These are phyloP conservation scores for Zygoascus meyerae DNA, from an alignment of 1,139 yeast species.

Conservation along the genomic window DNA sequence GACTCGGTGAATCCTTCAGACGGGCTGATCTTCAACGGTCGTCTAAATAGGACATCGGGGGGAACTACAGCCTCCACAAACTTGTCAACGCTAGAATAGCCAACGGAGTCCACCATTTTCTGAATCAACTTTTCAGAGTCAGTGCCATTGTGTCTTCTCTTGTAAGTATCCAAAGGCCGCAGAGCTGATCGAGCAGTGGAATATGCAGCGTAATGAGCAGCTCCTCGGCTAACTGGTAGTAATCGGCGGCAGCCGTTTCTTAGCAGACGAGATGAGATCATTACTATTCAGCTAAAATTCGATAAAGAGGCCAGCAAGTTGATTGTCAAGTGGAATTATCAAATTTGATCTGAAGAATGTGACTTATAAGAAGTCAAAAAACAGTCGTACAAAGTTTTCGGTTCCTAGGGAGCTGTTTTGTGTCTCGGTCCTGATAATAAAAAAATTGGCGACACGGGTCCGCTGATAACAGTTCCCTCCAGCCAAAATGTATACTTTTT, in stretches of 20 bases:
- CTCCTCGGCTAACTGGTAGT: neutral
- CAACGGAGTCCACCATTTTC: slow-evolving; percentile 60
- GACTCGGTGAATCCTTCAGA: slow-evolving; percentile 72
- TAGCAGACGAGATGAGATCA: slow-evolving; percentile 2
- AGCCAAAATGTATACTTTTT: no score
- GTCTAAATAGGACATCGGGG: slow-evolving; percentile 58
- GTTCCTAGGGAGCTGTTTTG: neutral
- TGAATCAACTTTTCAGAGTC: slow-evolving; percentile 51
- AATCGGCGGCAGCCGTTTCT: slow-evolving; percentile 3
- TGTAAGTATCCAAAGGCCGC: slow-evolving; percentile 66
- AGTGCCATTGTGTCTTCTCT: slow-evolving; percentile 90
- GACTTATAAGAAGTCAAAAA: neutral
- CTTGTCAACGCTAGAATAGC: slow-evolving; percentile 60
- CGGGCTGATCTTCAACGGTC: slow-evolving; percentile 61
- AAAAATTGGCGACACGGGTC: neutral
- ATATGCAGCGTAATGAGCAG: slow-evolving; percentile 1
- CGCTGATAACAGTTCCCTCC: neutral
- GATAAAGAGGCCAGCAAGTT: neutral
- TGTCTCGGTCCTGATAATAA: no score
- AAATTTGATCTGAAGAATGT: neutral
- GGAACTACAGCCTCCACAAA: slow-evolving; percentile 77
- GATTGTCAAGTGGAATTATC: neutral
- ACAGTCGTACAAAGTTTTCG: neutral
- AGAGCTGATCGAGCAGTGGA: slow-evolving; percentile 11
- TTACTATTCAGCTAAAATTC: neutral